A percentile compares a stretch with the other conserved stretches of the same genome.
phyloP scores from a whole-genome alignment of 2,329 filamentous ascomycete species.

The Arthrobotrys megalospora region DNA sequence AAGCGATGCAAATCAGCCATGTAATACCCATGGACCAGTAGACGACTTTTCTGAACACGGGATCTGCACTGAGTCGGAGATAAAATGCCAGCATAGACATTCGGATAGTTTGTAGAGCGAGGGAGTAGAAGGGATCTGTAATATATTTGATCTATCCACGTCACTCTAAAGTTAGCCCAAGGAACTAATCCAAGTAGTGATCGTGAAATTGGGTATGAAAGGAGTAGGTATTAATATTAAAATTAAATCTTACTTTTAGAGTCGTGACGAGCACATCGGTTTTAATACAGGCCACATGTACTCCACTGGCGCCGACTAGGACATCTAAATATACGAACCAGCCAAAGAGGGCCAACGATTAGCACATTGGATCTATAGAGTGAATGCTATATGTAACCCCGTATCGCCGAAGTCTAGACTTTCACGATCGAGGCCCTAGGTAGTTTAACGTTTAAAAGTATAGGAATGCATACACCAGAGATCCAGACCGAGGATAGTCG shows the following conservation, averaged over 20 bases:
- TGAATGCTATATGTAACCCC: too few species aligned
- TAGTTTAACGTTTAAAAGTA: neutral
- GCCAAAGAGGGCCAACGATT: neutral
- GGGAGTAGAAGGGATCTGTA: conserved; percentile 27
- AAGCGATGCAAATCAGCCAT: conserved; percentile 14
- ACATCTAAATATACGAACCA: conserved; percentile 7
- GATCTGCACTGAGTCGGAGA: conserved; percentile 38
- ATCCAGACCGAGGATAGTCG: conserved; percentile 1
- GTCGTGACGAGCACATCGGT: conserved; percentile 2
- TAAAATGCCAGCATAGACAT: conserved; percentile 53
- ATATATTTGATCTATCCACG: conserved; percentile 31
- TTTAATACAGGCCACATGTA: conserved; percentile 39
- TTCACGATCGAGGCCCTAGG: too few species aligned
- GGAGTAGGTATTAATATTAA: neutral
- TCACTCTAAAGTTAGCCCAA: neutral
- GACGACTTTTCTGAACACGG: conserved; percentile 34
- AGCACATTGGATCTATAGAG: too few species aligned
- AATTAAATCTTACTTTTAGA: conserved; percentile 8
- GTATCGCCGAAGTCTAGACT: too few species aligned
- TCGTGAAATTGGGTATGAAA: neutral
- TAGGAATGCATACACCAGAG: conserved; percentile 3
- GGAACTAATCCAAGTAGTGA: neutral
- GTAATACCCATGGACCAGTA: conserved; percentile 15
- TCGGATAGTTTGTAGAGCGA: conserved; percentile 29
- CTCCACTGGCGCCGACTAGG: neutral